Conservation (phyloP, 2,329 filamentous ascomycete species). For the Phoma sp. region DNA sequence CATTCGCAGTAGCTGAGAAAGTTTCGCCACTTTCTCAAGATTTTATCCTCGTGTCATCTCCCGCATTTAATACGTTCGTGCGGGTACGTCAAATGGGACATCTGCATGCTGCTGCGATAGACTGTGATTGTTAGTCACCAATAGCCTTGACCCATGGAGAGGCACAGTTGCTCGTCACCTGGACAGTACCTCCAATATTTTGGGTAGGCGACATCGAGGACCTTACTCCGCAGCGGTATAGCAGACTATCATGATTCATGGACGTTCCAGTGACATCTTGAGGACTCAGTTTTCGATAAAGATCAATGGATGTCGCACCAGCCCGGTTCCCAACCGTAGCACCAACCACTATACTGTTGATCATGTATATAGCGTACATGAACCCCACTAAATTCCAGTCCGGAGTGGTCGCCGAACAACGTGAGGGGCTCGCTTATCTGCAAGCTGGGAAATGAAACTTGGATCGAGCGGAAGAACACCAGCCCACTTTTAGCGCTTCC, state of each 20-base stretch:
- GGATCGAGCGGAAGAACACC: neutral
- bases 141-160: no score
- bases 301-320: neutral
- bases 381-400: neutral
- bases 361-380: neutral
- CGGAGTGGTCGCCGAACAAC: neutral
- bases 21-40: no score
- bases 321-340: neutral
- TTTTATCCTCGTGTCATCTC: no score
- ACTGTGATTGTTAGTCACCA: no score
- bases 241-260: neutral
- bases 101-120: no score
- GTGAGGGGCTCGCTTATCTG: neutral
- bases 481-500: neutral
- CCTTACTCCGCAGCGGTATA: neutral
- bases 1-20: no score
- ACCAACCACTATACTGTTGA: neutral
- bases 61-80: no score
- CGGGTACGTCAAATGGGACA: no score
- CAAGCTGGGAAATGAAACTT: neutral
- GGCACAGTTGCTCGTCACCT: no score
- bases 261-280: neutral
- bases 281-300: neutral
- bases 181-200: no score
- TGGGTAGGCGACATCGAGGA: no score